Evolutionary conservation across 176 grass and related monocot species (phyloP).

Genomic region (Calamus simplicifolius): DNA sequence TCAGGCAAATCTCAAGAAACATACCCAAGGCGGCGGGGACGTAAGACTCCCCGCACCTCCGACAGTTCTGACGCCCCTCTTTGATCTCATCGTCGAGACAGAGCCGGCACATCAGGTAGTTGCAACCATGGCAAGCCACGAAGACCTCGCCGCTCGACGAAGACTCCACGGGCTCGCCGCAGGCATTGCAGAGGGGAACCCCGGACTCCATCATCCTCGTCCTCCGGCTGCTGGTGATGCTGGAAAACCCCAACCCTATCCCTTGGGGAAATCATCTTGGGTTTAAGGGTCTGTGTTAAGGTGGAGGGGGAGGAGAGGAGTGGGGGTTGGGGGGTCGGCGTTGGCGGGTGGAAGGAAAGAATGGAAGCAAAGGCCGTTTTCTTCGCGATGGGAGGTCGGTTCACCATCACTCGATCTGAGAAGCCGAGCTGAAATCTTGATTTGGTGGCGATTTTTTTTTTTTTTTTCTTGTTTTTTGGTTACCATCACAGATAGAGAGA

Average conservation of each 20-base stretch:
- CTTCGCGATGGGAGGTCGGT: constrained; percentile 19
- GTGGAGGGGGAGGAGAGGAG: constrained; percentile 33
- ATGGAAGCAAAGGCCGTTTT: constrained; percentile 74
- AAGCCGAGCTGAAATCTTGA: too few relatives aligned
- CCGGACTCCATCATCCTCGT: constrained; percentile 37
- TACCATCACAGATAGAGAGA: too few relatives aligned
- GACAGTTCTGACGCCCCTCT: constrained; percentile 53
- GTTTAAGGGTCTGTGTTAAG: constrained; percentile 24
- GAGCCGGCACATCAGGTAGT: constrained; percentile 66
- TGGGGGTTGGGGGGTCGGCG: constrained; percentile 59
- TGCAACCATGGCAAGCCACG: constrained; percentile 72
- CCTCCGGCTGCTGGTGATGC: background rate
- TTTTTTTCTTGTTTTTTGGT: too few relatives aligned
- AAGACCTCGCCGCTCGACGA: constrained; percentile 25
- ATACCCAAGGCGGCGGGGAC: constrained; percentile 11
- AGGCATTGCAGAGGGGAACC: constrained; percentile 49
- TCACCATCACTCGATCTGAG: too few relatives aligned
- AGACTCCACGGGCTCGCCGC: constrained; percentile 50
- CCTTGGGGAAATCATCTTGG: constrained; percentile 1
- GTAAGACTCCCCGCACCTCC: constrained; percentile 69
- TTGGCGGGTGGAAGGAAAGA: constrained; percentile 87
- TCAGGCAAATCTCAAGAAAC: background rate
- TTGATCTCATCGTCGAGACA: constrained; percentile 79
- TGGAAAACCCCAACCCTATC: background rate
- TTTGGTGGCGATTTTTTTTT: too few relatives aligned